Base-by-base conservation (phyloP, 1,284 basidiomycete species). In the Cryptococcus hybrid region DNA sequence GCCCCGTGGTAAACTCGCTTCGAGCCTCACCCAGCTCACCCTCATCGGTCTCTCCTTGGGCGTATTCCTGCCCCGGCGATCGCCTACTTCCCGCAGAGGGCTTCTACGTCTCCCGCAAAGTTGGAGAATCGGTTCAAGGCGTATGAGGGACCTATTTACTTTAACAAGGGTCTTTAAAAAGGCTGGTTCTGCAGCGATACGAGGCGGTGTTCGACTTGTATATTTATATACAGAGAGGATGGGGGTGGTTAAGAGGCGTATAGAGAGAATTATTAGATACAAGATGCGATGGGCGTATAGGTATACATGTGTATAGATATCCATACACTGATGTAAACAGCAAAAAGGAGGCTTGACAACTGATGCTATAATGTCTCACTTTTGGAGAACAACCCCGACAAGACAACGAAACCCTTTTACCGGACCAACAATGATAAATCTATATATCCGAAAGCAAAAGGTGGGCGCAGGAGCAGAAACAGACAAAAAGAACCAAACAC, bases 11-110 rank as follows among this genome's bases (percentile, higher is more conserved):
- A 61, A 62, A 6, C 7, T 72, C 0, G 11, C 67, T 1, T 66
- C 70, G 34, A 74, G 56, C 12, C 49, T 76, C n/a, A 73, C 78
- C 8, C 73, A 79, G 55, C 67, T 81, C 7, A 72, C 76, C n/a
- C 61, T 75, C 43, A 78, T 83, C 68, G 82, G 82, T 5, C 64
- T 79, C 1, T 79, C 77, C 2, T 74, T 83, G 12, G 78, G 80
- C 50, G 63, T 81, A 51, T 82, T 82, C 76, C 71, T 83, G 0
- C 82, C 82, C 82, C 81, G 6, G 80, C 82, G n/a, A 82, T 83
- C 62, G 82, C 82, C 9, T 78, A 79, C 60, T 83, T 82, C 72
- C 82, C 82, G 5, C 81, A 82, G 60, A 69, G 78, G 11, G 81
- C 79, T 0, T 59, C 59, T 5, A 78, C 80, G 37, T 62, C 67